A percentile compares a stretch with the other conserved stretches of the same genome.
phyloP scores from a whole-genome alignment of 768 basidiomycete species.

The Sarcodon aspratus region DNA sequence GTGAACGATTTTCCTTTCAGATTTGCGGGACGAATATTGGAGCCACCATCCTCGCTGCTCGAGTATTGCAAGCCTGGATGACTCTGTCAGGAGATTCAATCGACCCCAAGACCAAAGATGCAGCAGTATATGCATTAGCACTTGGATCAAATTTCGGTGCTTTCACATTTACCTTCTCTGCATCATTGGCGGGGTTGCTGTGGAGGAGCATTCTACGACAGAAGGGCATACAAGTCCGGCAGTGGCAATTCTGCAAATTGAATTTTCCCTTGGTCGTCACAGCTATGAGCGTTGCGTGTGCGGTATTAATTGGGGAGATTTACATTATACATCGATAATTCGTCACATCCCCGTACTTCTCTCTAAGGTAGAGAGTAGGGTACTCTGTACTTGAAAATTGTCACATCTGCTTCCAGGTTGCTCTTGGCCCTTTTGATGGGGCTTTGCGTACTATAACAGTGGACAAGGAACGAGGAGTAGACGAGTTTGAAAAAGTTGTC shows the following conservation, averaged over 20 bases:
- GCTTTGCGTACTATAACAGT: too few relatives aligned
- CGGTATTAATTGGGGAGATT: slow-evolving; percentile 69
- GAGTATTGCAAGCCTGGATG: slow-evolving; percentile 46
- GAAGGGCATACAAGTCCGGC: slow-evolving; percentile 55
- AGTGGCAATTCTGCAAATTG: slow-evolving; percentile 58
- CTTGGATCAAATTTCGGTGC: slow-evolving; percentile 87
- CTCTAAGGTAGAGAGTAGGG: too few relatives aligned
- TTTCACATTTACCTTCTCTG: slow-evolving; percentile 80
- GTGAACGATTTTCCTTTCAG: slow-evolving; percentile 5
- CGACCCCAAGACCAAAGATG: slow-evolving; percentile 10
- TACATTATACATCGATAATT: slow-evolving; percentile 9
- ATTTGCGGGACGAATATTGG: slow-evolving; percentile 86
- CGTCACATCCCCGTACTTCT: neutral
- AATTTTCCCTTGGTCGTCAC: slow-evolving; percentile 62
- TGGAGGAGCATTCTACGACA: slow-evolving; percentile 69
- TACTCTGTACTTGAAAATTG: too few relatives aligned
- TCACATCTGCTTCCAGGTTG: too few relatives aligned
- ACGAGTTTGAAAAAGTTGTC: too few relatives aligned
- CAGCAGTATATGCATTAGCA: slow-evolving; percentile 47
- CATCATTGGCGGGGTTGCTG: slow-evolving; percentile 79
- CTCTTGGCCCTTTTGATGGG: too few relatives aligned
- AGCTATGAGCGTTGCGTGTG: slow-evolving; percentile 54
- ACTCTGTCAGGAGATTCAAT: slow-evolving; percentile 4
- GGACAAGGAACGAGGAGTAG: too few relatives aligned
- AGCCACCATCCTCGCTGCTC: slow-evolving; percentile 80